phyloP scores from a whole-genome alignment of 1,284 basidiomycete species.

The Ceratobasidium sp. region DNA sequence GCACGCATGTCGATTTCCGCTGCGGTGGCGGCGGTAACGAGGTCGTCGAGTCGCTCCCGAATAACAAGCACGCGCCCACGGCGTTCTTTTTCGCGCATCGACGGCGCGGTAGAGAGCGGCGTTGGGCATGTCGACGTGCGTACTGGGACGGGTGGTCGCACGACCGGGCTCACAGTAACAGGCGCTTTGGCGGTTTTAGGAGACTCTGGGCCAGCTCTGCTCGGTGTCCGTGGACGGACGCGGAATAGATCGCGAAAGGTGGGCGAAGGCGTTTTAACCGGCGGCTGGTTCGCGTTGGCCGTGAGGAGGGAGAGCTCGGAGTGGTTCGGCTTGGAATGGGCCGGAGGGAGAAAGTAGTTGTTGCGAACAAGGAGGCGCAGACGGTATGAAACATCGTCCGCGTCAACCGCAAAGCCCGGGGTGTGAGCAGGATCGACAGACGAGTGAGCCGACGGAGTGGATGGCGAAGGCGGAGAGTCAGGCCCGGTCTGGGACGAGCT shows the following conservation, averaged over 20 bases:
- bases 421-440: slow-evolving; percentile 41
- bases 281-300: slow-evolving; percentile 22
- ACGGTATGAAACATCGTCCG: slow-evolving; percentile 83
- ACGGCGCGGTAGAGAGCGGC: slow-evolving; percentile 50
- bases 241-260: slow-evolving; percentile 49
- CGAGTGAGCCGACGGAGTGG: slow-evolving; percentile 48
- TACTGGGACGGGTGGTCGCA: slow-evolving; percentile 58
- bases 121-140: slow-evolving; percentile 52
- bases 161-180: slow-evolving; percentile 48
- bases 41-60: slow-evolving; percentile 77
- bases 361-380: slow-evolving; percentile 82
- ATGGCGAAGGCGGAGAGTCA: slow-evolving; percentile 64
- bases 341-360: slow-evolving; percentile 84
- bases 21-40: slow-evolving; percentile 65
- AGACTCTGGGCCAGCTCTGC: slow-evolving; percentile 55
- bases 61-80: slow-evolving; percentile 74
- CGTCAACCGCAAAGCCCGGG: slow-evolving; percentile 63
- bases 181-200: slow-evolving; percentile 42
- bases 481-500: slow-evolving; percentile 66
- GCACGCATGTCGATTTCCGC: slow-evolving; percentile 51
- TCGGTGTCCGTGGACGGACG: slow-evolving; percentile 64
- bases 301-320: slow-evolving; percentile 47
- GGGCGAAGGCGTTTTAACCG: slow-evolving; percentile 45
- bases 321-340: slow-evolving; percentile 73
- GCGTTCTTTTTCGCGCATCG: slow-evolving; percentile 53